Evolutionary conservation across 2,329 filamentous ascomycete genomes (phyloP).

Genomic region (Scorias spongiosa): DNA sequence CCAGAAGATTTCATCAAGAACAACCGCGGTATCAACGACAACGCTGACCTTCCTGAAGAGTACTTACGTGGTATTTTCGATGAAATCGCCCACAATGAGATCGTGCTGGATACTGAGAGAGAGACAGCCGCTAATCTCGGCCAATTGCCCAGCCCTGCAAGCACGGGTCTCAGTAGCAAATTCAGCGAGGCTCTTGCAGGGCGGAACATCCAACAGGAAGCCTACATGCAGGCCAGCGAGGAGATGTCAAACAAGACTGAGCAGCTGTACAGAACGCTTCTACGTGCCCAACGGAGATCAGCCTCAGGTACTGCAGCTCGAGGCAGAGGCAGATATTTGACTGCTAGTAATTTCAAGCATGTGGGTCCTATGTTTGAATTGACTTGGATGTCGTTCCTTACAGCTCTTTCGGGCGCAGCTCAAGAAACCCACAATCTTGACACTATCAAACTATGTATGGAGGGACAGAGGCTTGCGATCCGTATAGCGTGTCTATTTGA

Average conservation of each 20-base stretch:
- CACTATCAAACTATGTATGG: constrained; percentile 80
- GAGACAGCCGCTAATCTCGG: constrained; percentile 75
- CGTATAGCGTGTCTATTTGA: constrained; percentile 89
- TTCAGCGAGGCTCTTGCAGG: constrained; percentile 82
- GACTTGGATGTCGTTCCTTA: constrained; percentile 98
- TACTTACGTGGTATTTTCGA: constrained; percentile 84
- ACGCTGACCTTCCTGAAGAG: constrained; percentile 79
- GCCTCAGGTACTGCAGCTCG: constrained; percentile 31
- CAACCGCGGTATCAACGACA: constrained; percentile 96
- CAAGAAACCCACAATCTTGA: constrained; percentile 89
- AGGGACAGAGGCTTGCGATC: constrained; percentile 88
- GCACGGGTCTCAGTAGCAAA: constrained; percentile 59
- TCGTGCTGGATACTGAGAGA: constrained; percentile 83
- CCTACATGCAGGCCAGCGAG: constrained; percentile 86
- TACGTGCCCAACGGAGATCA: constrained; percentile 75
- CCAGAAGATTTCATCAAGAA: constrained; percentile 98
- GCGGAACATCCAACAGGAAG: constrained; percentile 79
- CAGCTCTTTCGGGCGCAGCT: constrained; percentile 79
- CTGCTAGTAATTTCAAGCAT: constrained; percentile 84
- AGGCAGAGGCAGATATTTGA: constrained; percentile 61
- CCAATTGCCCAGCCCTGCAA: constrained; percentile 29
- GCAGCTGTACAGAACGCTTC: constrained; percentile 84
- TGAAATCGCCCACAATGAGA: constrained; percentile 81
- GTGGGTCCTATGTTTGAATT: constrained; percentile 98
- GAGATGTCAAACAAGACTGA: constrained; percentile 72